Percentiles rank a stretch among this genome's conserved stretches.
Evolutionary conservation across 140 eudicot genomes (phyloP).

Genomic region (Flaveria floridana): DNA sequence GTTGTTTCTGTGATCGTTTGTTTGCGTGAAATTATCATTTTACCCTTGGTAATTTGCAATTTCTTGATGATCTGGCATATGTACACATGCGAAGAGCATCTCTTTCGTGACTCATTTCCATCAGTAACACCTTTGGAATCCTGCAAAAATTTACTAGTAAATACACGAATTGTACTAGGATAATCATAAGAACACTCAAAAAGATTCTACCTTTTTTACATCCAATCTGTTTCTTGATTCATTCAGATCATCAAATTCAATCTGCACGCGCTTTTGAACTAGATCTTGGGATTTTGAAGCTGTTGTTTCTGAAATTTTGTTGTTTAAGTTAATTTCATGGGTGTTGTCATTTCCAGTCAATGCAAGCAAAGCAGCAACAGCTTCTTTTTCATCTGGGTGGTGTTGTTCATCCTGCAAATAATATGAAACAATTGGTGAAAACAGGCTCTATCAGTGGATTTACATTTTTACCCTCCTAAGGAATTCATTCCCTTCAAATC

Average conservation of each 20-base stretch:
- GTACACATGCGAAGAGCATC: constrained; percentile 32
- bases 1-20: not conserved
- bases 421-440: not conserved
- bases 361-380: constrained; percentile 30
- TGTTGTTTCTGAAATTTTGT: constrained; percentile 20
- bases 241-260: constrained; percentile 15
- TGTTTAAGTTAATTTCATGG: constrained; percentile 32
- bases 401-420: constrained; percentile 27
- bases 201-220: constrained; percentile 35
- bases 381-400: constrained; percentile 36
- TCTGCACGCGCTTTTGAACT: constrained; percentile 15
- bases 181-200: not conserved
- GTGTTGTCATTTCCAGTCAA: constrained; percentile 24
- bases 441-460: not conserved
- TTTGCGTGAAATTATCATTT: constrained; percentile 19
- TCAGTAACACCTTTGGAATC: constrained; percentile 19
- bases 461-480: constrained; percentile 4
- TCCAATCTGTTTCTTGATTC: constrained; percentile 14
- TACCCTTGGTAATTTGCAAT: constrained; percentile 28
- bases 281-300: constrained; percentile 20
- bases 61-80: constrained; percentile 33
- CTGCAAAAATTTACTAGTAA: constrained; percentile 20
- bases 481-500: not conserved
- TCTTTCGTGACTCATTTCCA: constrained; percentile 32
- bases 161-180: not conserved